Percentiles rank a stretch among this genome's conserved stretches.
Evolutionary conservation across 352 stramenopile species (phyloP).

Genomic region (Thalassiosira ordinaria): DNA sequence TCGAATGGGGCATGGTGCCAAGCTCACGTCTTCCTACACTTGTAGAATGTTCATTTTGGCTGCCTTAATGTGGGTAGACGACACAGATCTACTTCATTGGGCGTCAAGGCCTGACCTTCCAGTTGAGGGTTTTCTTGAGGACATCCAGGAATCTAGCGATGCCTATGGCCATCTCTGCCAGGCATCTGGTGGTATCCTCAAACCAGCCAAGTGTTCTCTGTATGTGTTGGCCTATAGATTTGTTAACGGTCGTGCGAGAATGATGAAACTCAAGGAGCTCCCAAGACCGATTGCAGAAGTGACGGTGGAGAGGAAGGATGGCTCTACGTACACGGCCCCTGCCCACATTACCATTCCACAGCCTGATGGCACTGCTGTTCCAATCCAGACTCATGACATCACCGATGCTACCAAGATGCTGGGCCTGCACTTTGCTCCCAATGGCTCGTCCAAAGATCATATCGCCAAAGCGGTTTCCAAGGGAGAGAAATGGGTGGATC

Average conservation of each 20-base stretch:
- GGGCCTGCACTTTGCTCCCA: conserved; percentile 16
- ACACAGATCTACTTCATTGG: conserved; percentile 20
- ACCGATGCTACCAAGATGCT: conserved; percentile 13
- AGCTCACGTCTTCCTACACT: not conserved
- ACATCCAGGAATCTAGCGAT: not conserved
- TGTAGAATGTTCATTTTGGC: not conserved
- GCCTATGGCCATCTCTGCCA: conserved; percentile 8
- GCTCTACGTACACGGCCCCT: too few relatives aligned
- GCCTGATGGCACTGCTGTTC: conserved; percentile 3
- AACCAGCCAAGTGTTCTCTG: conserved; percentile 21
- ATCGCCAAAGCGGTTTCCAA: conserved; percentile 1
- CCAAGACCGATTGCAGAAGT: not conserved
- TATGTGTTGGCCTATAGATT: conserved; percentile 31
- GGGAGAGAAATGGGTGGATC: conserved; percentile 16
- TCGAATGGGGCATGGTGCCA: not conserved
- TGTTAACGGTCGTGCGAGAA: not conserved
- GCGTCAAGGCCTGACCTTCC: not conserved
- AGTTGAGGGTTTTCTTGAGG: not conserved
- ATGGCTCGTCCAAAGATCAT: not conserved
- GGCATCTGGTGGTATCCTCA: conserved; percentile 30
- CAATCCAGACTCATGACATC: conserved; percentile 17
- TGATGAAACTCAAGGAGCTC: not conserved
- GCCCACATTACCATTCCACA: conserved; percentile 24
- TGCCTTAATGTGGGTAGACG: conserved; percentile 1
- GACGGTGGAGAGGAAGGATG: not conserved